Evolutionary conservation across 1,139 yeast species (phyloP).

Genomic region (Candida anutae): DNA sequence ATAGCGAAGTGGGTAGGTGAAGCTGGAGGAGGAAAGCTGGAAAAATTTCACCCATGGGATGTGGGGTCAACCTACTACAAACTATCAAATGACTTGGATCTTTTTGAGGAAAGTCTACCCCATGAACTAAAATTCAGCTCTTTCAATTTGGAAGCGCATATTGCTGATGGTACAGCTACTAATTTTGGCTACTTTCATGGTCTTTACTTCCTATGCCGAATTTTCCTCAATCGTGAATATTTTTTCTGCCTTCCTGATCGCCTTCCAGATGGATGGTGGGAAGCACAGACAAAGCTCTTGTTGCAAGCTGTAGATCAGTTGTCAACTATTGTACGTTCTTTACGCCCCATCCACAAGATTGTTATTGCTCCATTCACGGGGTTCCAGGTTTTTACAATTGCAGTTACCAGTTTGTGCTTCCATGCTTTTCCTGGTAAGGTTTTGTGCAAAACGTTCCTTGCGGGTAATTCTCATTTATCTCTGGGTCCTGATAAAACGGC

Average conservation of each 20-base stretch:
- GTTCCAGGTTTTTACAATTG: conserved; percentile 27
- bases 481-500: too few relatives aligned
- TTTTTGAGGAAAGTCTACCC: too few relatives aligned
- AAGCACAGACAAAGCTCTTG: conserved; percentile 12
- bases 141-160: too few relatives aligned
- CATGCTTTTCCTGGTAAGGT: conserved; percentile 22
- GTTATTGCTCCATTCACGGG: conserved; percentile 34
- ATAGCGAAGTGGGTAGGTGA: too few relatives aligned
- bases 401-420: conserved; percentile 25
- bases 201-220: conserved; percentile 21
- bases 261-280: conserved; percentile 25
- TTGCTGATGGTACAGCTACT: too few relatives aligned
- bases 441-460: too few relatives aligned
- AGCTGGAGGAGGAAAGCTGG: too few relatives aligned
- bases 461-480: too few relatives aligned
- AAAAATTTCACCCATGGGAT: too few relatives aligned
- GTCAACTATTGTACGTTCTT: conserved; percentile 14
- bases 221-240: conserved; percentile 27
- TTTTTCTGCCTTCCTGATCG: conserved; percentile 23
- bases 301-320: conserved; percentile 18
- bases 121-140: too few relatives aligned
- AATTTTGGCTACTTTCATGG: conserved; percentile 33
- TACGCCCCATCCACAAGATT: conserved; percentile 21
- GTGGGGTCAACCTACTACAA: too few relatives aligned
- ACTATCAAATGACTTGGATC: too few relatives aligned